Conservation (phyloP, 441 rosid genomes). For the Geranium incanum region DNA sequence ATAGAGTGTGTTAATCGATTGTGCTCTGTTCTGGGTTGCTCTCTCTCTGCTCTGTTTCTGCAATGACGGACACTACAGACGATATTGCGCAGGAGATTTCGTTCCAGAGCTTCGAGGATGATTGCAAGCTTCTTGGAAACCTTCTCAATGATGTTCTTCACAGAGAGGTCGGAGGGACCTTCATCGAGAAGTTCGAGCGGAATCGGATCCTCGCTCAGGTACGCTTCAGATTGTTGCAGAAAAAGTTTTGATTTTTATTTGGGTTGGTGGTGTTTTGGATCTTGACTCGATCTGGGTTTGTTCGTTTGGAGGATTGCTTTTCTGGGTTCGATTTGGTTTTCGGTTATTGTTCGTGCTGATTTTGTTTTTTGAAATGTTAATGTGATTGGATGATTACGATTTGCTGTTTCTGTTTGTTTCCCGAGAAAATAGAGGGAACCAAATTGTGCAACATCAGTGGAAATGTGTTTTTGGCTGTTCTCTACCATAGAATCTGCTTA, state of each 20-base stretch:
- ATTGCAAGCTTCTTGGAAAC: constrained; percentile 78
- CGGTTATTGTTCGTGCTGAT: not conserved
- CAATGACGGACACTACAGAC: constrained; percentile 94
- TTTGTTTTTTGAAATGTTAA: not conserved
- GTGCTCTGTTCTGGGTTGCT: too few species aligned
- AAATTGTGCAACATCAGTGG: too few species aligned
- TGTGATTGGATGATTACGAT: not conserved
- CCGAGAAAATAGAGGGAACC: constrained; percentile 15
- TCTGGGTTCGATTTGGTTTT: not conserved
- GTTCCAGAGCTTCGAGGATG: constrained; percentile 87
- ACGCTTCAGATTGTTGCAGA: not conserved
- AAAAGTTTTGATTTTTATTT: not conserved
- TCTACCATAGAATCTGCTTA: too few species aligned
- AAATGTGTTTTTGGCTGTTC: too few species aligned
- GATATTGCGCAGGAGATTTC: constrained; percentile 93
- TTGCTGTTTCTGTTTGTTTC: constrained; percentile 22
- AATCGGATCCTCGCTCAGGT: constrained; percentile 82
- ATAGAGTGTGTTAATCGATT: not conserved
- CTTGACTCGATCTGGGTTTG: constrained; percentile 3
- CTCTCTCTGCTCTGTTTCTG: not conserved
- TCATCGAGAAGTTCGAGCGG: constrained; percentile 76
- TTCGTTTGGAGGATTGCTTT: constrained; percentile 2
- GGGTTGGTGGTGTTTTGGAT: not conserved
- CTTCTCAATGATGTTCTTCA: constrained; percentile 80
- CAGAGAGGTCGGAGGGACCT: constrained; percentile 55